Base-by-base conservation (phyloP, 345 rosid genomes). In the Populus davidiana region DNA sequence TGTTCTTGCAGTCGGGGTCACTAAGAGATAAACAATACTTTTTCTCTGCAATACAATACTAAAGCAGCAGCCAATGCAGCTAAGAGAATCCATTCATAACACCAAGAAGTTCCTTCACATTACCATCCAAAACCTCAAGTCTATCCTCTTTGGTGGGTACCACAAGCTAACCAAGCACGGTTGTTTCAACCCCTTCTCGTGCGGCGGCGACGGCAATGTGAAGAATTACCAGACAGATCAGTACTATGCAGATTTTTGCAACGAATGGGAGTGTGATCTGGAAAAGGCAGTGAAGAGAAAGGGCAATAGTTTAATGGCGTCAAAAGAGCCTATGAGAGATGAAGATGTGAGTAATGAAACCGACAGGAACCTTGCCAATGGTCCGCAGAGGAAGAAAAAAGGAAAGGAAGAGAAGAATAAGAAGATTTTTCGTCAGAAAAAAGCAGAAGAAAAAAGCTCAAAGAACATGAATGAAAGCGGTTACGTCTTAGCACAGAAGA, bases 401-500 rank as follows among this genome's bases (percentile, higher is more conserved):
- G 76, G 21, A 75, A 79, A 70, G 61, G 86, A 79, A 52, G 82
- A 80, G 72, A 78, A 70, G 85, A 83, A 27, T 52, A 59, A 36
- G 81, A 84, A 67, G 78, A 80, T 59, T 78, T 76, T 63, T 8
- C 70, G 59, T 38, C 29, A 73, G 70, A 63, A 67, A 52, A 81
- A 82, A 73, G 68, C 71, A 27, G 83, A 79, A 38, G 81, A 84
- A 64, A 65, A 78, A 25, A 20, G 16, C 14, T 47, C 71, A 11
- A 52, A 76, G 72, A 75, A 70, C 17, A 54, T 12, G 39, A 79
- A 80, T 31, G 86, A 79, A 80, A 92, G 85, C 23, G 83, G 81
- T 20, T 71, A 85, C 79, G 83, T 67, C 73, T 59, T 96, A 80
- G 93, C 93, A 2, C 83, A 84, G 81, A 96, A 90, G 91, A 90